These are phyloP conservation scores for Acorus calamus DNA, from an alignment of 106 monocot species.

Conservation along the genomic window DNA sequence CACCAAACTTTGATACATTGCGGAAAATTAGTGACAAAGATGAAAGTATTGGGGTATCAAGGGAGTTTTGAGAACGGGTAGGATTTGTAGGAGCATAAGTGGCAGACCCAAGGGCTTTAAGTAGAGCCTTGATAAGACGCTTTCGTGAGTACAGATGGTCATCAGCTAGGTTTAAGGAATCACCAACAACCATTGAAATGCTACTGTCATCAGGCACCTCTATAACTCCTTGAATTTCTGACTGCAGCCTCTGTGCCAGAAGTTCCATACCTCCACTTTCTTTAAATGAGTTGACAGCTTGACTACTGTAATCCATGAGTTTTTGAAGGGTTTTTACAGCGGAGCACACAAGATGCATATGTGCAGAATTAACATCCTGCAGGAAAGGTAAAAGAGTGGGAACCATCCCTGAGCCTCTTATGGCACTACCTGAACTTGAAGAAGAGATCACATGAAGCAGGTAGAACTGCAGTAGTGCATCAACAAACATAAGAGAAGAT, in stretches of 20 bases:
- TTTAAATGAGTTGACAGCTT: constrained; percentile 87
- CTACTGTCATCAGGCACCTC: constrained; percentile 27
- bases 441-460: constrained; percentile 89
- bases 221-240: constrained; percentile 74
- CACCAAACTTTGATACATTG: constrained; percentile 72
- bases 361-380: constrained; percentile 55
- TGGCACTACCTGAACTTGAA: constrained; percentile 83
- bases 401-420: constrained; percentile 84
- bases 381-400: constrained; percentile 76
- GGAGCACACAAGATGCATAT: constrained; percentile 77
- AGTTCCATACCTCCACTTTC: constrained; percentile 90
- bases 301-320: constrained; percentile 87
- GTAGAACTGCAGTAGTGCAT: constrained; percentile 91
- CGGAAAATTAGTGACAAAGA: constrained; percentile 77
- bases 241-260: constrained; percentile 67
- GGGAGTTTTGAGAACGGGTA: constrained; percentile 54
- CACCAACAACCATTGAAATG: constrained; percentile 39
- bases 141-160: constrained; percentile 72
- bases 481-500: constrained; percentile 80
- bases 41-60: constrained; percentile 46
- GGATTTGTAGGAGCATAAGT: constrained; percentile 90
- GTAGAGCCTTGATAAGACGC: constrained; percentile 74
- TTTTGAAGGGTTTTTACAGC: constrained; percentile 94
- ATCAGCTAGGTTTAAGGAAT: constrained; percentile 49
- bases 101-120: constrained; percentile 88